These are phyloP conservation scores for Diddensiella santjacobensis DNA, from an alignment of 805 yeast genomes.

Conservation along the genomic window DNA sequence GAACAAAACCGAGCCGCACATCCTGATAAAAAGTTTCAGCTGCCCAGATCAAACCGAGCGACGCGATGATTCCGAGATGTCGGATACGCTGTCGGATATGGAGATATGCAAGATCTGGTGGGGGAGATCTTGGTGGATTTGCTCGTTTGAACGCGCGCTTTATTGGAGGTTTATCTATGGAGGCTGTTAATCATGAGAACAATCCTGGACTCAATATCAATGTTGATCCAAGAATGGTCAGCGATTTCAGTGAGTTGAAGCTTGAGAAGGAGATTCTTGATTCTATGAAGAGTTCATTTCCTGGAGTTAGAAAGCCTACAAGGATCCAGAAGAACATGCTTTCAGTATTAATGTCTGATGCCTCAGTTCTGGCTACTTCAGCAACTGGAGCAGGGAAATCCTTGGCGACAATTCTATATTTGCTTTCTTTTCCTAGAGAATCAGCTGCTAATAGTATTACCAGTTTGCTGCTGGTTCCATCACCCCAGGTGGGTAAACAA, in stretches of 20 bases:
- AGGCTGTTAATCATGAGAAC: too few relatives aligned
- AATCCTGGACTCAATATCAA: slow-evolving; percentile 10
- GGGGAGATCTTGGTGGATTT: too few relatives aligned
- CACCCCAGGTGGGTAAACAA: slow-evolving; percentile 33
- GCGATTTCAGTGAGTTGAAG: slow-evolving; percentile 23
- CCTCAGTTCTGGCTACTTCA: slow-evolving; percentile 29
- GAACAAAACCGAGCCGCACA: too few relatives aligned
- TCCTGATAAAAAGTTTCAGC: too few relatives aligned
- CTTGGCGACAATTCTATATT: slow-evolving; percentile 28
- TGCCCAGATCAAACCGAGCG: too few relatives aligned
- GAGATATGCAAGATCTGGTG: too few relatives aligned
- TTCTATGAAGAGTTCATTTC: slow-evolving; percentile 12
- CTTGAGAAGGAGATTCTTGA: slow-evolving; percentile 16
- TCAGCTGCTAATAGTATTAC: slow-evolving; percentile 17
- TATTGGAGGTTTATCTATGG: too few relatives aligned
- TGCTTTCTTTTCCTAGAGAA: slow-evolving; percentile 21
- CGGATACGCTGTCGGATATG: too few relatives aligned
- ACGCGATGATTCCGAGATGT: too few relatives aligned
- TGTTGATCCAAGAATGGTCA: slow-evolving; percentile 26
- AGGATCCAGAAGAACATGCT: slow-evolving; percentile 31
- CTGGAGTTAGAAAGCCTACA: slow-evolving; percentile 21
- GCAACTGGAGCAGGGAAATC: slow-evolving; percentile 36
- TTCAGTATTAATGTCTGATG: slow-evolving; percentile 27
- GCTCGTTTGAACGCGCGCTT: too few relatives aligned
- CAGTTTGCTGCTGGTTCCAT: slow-evolving; percentile 35